phyloP scores from a whole-genome alignment of 176 grass and related monocot genomes.

The Musa troglodytarum region DNA sequence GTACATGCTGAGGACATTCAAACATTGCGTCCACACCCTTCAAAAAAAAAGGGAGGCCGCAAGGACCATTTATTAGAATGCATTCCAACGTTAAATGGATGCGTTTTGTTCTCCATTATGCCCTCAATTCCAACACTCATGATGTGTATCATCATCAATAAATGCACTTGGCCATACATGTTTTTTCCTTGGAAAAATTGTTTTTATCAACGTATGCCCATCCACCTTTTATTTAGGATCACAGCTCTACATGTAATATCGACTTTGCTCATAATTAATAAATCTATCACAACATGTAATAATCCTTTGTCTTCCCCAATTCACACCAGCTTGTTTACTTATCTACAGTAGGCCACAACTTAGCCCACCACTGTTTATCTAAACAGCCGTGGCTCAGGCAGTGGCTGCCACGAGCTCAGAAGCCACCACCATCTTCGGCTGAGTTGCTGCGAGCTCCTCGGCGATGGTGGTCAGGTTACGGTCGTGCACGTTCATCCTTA shows the following conservation, averaged over 20 bases:
- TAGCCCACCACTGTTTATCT: not conserved
- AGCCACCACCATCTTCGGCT: not conserved
- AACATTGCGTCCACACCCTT: too few species aligned
- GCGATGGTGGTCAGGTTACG: slow-evolving; percentile 44
- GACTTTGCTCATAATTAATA: slow-evolving; percentile 27
- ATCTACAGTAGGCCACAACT: slow-evolving; percentile 30
- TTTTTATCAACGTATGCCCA: not conserved
- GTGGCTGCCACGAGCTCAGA: not conserved
- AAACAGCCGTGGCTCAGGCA: not conserved
- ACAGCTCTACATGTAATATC: not conserved
- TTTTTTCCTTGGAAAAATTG: not conserved
- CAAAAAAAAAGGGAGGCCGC: too few species aligned
- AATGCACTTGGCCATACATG: not conserved
- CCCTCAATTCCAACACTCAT: too few species aligned
- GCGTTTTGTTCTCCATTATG: too few species aligned
- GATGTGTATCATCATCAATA: too few species aligned
- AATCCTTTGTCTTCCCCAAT: slow-evolving; percentile 4
- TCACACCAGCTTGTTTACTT: slow-evolving; percentile 12
- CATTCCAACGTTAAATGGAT: too few species aligned
- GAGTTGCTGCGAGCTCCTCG: slow-evolving; percentile 12
- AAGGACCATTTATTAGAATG: too few species aligned
- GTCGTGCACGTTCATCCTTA: slow-evolving; percentile 55
- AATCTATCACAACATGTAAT: slow-evolving; percentile 27
- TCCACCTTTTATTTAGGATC: not conserved
- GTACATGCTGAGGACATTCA: too few species aligned